Evolutionary conservation across 129 eudicot genomes (phyloP).

Genomic region (Logfia minima): DNA sequence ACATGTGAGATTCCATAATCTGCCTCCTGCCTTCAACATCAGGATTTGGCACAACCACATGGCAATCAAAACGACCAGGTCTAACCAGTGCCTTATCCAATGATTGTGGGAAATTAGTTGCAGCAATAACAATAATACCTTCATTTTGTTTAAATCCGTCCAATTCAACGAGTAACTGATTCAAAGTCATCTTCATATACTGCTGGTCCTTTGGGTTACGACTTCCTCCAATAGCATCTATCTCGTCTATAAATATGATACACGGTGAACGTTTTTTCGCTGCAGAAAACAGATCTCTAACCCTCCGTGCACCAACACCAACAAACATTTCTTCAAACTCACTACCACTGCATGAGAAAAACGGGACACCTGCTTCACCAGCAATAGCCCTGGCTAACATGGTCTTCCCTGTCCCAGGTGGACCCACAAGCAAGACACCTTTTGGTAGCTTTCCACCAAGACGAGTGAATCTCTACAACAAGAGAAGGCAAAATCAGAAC

Average conservation of each 20-base stretch:
- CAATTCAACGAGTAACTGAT: conserved; percentile 87
- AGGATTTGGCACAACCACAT: conserved; percentile 88
- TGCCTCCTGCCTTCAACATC: conserved; percentile 96
- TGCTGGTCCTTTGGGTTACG: conserved; percentile 96
- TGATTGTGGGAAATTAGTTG: conserved; percentile 85
- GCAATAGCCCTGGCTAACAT: conserved; percentile 97
- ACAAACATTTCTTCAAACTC: conserved; percentile 99
- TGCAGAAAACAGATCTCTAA: conserved; percentile 85
- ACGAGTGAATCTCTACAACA: conserved; percentile 77
- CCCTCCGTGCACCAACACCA: conserved; percentile 95
- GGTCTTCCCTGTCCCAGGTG: conserved; percentile 95
- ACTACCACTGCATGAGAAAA: conserved; percentile 87
- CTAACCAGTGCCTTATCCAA: conserved; percentile 88
- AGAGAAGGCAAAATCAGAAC: not conserved
- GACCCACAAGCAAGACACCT: conserved; percentile 92
- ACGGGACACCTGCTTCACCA: conserved; percentile 96
- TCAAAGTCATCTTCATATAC: conserved; percentile 89
- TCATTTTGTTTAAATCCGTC: conserved; percentile 94
- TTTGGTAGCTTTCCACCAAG: conserved; percentile 98
- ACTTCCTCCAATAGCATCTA: conserved; percentile 97
- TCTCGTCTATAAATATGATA: conserved; percentile 86
- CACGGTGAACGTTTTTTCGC: conserved; percentile 92
- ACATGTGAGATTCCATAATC: conserved; percentile 86
- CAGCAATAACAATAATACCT: conserved; percentile 90
- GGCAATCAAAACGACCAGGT: conserved; percentile 92